Base-by-base conservation (phyloP, 148 eudicot genomes). In the Spergularia bocconei region DNA sequence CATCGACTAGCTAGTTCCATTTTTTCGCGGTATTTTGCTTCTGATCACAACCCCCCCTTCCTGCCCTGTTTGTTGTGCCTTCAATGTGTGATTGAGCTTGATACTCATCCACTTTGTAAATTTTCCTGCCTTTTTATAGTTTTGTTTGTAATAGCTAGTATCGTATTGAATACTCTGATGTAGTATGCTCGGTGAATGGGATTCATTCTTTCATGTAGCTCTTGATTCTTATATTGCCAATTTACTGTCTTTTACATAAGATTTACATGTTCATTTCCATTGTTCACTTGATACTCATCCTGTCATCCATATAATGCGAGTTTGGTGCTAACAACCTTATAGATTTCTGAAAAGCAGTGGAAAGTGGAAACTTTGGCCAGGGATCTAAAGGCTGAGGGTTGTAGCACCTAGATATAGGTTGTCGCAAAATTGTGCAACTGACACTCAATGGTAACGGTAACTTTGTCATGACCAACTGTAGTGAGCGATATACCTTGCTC, bases 101-200 rank as follows among this genome's bases (percentile, higher is more conserved):
- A 78, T 53, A 75, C 70, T 75, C 50, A 47, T 47, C 71, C 67
- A 20, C 79, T 62, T 25, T 75, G 79, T 75, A 63, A 75, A 12
- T 63, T 69, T 57, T 70, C 60, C 71, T 17, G 36, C 48, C 59
- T 33, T 53, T 53, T 61, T 77, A 51, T 69, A 69, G 70, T 61
- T 70, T 76, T 70, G 61, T 41, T 56, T 80, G 82, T 75, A 20
- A 39, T 69, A 79, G 79, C 25, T 74, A 73, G 72, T 52, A 69
- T 13, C 9, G 44, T 69, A 53, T 53, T 23, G 33, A 69, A 51
- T 51, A 23, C n/a, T 15, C 58, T 25, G 69, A 51, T 68, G 56
- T 50, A 21, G 71, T 52, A 54, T 69, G 41, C 25, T 69, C 16
- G 15, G 59, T 69, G 44, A 69, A 52, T 69, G 60, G 14, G 72